Base-by-base conservation (phyloP, 441 rosid species). In the Erodium moschatum region DNA sequence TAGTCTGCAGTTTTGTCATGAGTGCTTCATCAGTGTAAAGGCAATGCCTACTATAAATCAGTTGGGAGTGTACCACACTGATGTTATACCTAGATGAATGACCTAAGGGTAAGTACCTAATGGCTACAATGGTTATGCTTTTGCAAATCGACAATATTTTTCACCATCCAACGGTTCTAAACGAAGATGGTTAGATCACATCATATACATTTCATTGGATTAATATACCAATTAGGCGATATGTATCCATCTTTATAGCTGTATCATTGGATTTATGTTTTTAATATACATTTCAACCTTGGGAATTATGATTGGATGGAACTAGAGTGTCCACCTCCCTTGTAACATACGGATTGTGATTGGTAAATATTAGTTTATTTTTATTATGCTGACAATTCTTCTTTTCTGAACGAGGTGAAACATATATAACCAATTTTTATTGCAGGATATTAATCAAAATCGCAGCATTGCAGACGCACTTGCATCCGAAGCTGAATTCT, bases 391-490 rank as follows among this genome's bases (percentile, higher is more conserved):
- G 62, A 54, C 8, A 54, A 18, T 18, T 54, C 62, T 16, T 54
- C 62, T 18, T 19, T 54, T 54, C 9, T 18, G 27, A 54, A 16
- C 10, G 16, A 54, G 62, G 8, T 54, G 18, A 16, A 54, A 18
- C 58, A 48, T 20, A 63, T 60, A 6, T 54, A 54, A 16, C 10
- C 15, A 18, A 54, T 54, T 54, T 54, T 0, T 54, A 27, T 46
- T 11, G 29, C 85, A 91, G 96, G 95, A 91, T 80, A 91, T 91
- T 64, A 74, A 79, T 64, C 75, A 83, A 40, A 91, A 89, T 73
- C 88, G 90, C 27, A 85, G 96, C 80, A 82, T 93, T 77, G 91
- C 88, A 80, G 97, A 91, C 79, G 97, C 98, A 56, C 81, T 91
- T 42, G 81, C 75, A 50, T 96, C 98, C 0, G 98, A 93, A 81